Base-by-base conservation (phyloP, 768 basidiomycete genomes). In the Suillus cothurnatus region DNA sequence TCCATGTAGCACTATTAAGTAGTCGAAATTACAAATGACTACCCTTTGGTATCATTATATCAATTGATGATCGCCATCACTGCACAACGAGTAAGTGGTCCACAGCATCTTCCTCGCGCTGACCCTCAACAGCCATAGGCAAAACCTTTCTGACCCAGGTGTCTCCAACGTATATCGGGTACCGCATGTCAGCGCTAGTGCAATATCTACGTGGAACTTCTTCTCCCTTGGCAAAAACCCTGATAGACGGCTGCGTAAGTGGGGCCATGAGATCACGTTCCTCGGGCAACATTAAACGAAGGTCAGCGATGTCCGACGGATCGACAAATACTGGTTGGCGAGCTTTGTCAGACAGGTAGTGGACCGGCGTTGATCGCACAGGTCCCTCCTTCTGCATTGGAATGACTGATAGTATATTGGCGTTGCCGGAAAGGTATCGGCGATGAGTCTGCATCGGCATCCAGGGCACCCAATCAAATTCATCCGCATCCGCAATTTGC, bases 91-190 rank as follows among this genome's bases (percentile, higher is more conserved):
- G 8, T n/a, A 36, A 23, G 7, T 9, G 55, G 34, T 57, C 34
- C 32, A 23, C 7, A 17, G 34, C 5, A 57, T 57, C n/a, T 17
- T 4, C 23, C 15, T 36, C 55, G 4, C 15, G n/a, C 34, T 55
- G 53, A 12, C n/a, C 34, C 14, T 36, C 34, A 23, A 14, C 34
- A 57, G 1, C 4, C 11, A n/a, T 34, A 2, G 63, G 59, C 3
- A 61, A 59, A 8, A 64, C 64, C 38, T 66, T 73, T 19, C 50
- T 67, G 11, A 23, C 66, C 74, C 69, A 72, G 8, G 66, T 76
- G 3, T 69, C 66, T 7, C 71, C 71, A 34, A 76, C 74, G 19
- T 69, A 76, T 21, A 75, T 66, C 7, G 49, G 50, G 23, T 31
- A 3, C 26, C 7, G 28, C 21, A 8, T n/a, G 8, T 43, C 12